Conservation (phyloP, 192 early-diverging fungal genomes). For the Rhizophagus prolifer region DNA sequence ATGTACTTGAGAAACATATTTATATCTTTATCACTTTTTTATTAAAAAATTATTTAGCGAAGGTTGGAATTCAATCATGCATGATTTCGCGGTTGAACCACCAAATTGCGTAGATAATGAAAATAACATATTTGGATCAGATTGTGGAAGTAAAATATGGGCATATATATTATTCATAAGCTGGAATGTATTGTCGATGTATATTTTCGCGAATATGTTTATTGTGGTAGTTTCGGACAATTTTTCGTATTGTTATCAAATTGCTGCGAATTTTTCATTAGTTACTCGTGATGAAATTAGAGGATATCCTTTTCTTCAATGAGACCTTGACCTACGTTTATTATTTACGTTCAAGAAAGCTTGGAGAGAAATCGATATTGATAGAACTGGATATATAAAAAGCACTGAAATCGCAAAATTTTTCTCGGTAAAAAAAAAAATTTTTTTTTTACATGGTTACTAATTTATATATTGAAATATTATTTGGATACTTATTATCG, state of each 20-base stretch:
- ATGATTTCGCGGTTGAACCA: constrained; percentile 54
- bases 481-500: neutral
- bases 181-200: constrained; percentile 69
- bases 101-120: constrained; percentile 49
- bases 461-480: neutral
- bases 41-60: constrained; percentile 40
- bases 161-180: constrained; percentile 55
- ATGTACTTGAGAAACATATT: neutral
- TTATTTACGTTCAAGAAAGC: constrained; percentile 48
- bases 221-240: constrained; percentile 63
- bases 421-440: constrained; percentile 48
- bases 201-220: constrained; percentile 63
- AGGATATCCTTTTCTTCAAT: constrained; percentile 43
- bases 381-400: constrained; percentile 51
- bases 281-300: constrained; percentile 61
- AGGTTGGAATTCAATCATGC: constrained; percentile 63
- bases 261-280: constrained; percentile 55
- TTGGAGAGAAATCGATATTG: constrained; percentile 49
- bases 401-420: constrained; percentile 49
- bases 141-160: constrained; percentile 57
- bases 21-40: neutral
- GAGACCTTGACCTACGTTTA: constrained; percentile 32
- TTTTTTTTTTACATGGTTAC: constrained; percentile 20
- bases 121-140: constrained; percentile 47
- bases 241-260: constrained; percentile 63